Base-by-base conservation (phyloP, 2,329 filamentous ascomycete genomes). In the Venturia pyrina region DNA sequence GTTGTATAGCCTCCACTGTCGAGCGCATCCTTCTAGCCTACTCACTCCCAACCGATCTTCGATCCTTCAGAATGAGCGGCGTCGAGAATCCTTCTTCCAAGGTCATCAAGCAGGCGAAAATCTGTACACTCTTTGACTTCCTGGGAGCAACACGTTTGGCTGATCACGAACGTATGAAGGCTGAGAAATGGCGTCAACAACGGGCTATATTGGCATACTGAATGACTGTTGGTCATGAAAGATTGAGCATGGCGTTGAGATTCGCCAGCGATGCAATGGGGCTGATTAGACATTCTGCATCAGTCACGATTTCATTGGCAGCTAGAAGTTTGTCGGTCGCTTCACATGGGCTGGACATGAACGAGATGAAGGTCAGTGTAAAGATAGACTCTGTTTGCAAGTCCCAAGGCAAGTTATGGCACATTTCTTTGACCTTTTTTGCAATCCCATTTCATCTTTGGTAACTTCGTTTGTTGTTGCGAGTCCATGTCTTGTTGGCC, bases 11-110 rank as follows among this genome's bases (percentile, higher is more conserved):
- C 44, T 69, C 70, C 7, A 66, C 68, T n/a, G 48, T 73, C 50
- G 71, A 75, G 46, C 67, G 69, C 1, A 70, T 76, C 53, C 69
- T 76, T 46, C 65, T 68, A 40, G 70, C 70, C 0, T 77, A 77
- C 61, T 50, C 59, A 8, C 62, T 71, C 10, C 71, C 71, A 11
- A 70, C 68, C 8, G 70, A 71, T 64, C 67, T 71, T 10, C 70
- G 70, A 56, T 69, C 70, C 28, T 62, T 73, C 15, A 65, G 65
- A 10, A 28, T 70, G 44, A 66, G 66, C 8, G 62, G 66, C 3
- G 62, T 67, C 44, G 68, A 70, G 50, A 63, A 44, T 34, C 63
- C 69, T 7, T 68, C 65, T 53, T 65, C 70, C 7, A 67, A 68
- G 34, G 67, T 65, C 34, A 68, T 68, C 24, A 68, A 70, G 37